A percentile compares a stretch with the other conserved stretches of the same genome.
These are phyloP conservation scores for Penicillium sp. DNA, from an alignment of 2,329 filamentous ascomycete genomes.

Conservation along the genomic window DNA sequence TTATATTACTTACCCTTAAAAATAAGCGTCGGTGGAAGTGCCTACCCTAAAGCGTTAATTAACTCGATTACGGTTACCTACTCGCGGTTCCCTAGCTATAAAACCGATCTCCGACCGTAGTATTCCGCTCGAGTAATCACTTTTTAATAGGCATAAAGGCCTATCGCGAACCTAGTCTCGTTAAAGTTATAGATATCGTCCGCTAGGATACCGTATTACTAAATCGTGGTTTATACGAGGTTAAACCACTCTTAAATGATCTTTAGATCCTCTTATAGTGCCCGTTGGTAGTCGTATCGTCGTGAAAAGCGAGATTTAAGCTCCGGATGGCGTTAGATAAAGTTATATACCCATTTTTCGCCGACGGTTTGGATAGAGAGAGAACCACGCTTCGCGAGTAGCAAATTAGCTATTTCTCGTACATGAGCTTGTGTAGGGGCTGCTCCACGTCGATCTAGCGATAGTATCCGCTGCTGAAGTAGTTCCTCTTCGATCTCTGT, in stretches of 20 bases:
- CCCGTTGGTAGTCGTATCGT: not conserved
- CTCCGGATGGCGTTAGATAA: not conserved
- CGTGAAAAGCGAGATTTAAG: not conserved
- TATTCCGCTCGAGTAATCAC: constrained; percentile 17
- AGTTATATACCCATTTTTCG: constrained; percentile 2
- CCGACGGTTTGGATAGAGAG: not conserved
- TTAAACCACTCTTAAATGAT: constrained; percentile 10
- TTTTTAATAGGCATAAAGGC: no score
- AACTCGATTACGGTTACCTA: not conserved
- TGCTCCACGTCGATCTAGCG: constrained; percentile 1
- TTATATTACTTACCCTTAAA: constrained; percentile 9
- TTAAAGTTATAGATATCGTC: constrained; percentile 23
- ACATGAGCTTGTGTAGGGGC: not conserved
- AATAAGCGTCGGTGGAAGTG: constrained; percentile 11
- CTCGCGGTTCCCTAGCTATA: not conserved
- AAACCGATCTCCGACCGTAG: constrained; percentile 5
- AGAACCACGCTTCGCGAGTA: not conserved
- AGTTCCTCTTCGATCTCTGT: not conserved
- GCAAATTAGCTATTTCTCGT: constrained; percentile 9
- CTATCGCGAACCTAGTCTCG: constrained; percentile 17
- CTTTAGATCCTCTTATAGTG: constrained; percentile 2
- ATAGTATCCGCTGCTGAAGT: not conserved
- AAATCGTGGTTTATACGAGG: not conserved
- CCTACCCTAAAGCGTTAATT: constrained; percentile 8
- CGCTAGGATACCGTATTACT: not conserved